phyloP scores from a whole-genome alignment of 202 grass and related monocot species.

The Hordeum pubiflorum region DNA sequence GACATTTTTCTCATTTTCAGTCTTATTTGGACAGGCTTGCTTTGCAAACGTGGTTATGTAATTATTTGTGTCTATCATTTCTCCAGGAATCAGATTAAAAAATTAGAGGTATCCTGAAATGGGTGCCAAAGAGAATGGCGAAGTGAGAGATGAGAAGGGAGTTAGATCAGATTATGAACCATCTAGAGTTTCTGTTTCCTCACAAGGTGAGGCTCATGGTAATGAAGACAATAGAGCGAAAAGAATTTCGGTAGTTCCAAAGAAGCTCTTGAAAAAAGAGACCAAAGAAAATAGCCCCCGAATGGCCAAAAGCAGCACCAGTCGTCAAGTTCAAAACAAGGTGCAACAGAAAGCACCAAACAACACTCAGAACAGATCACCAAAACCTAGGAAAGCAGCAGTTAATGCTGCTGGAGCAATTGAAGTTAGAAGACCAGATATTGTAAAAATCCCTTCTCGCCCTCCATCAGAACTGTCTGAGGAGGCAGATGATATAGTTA shows the following conservation, averaged over 20 bases:
- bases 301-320: slow-evolving; percentile 43
- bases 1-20: neutral
- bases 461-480: slow-evolving; percentile 70
- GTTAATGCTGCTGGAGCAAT: slow-evolving; percentile 29
- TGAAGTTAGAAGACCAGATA: slow-evolving; percentile 50
- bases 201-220: slow-evolving; percentile 46
- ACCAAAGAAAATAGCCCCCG: slow-evolving; percentile 47
- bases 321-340: slow-evolving; percentile 46
- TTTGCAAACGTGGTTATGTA: slow-evolving; percentile 1
- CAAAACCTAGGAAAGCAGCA: slow-evolving; percentile 46
- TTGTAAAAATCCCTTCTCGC: slow-evolving; percentile 43
- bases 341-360: slow-evolving; percentile 66
- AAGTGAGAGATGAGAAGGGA: slow-evolving; percentile 68
- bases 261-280: slow-evolving; percentile 67
- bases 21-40: neutral
- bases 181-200: slow-evolving; percentile 70
- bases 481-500: slow-evolving; percentile 64
- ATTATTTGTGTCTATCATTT: slow-evolving; percentile 13
- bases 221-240: slow-evolving; percentile 44
- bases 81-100: slow-evolving; percentile 33
- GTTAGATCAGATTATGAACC: slow-evolving; percentile 65
- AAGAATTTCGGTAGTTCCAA: slow-evolving; percentile 56
- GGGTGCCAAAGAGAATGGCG: slow-evolving; percentile 81
- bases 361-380: slow-evolving; percentile 54
- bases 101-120: slow-evolving; percentile 39